These are phyloP conservation scores for Trichophyton rubrum DNA, from an alignment of 2,329 filamentous ascomycete genomes.

Conservation along the genomic window DNA sequence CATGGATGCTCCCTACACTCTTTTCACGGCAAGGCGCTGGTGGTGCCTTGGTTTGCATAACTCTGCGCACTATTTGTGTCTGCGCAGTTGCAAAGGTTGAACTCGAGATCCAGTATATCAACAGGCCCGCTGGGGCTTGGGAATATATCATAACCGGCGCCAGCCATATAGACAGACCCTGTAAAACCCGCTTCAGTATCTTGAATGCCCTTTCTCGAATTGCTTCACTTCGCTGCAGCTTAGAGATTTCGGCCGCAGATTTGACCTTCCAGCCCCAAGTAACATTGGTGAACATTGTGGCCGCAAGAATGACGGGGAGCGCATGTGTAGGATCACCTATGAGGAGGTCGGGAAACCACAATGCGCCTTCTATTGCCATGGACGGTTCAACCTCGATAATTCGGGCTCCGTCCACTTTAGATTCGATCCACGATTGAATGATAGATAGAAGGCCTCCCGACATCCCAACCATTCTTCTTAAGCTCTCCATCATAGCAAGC, in stretches of 20 bases:
- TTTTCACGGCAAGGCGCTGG: slow-evolving; percentile 20
- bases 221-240: slow-evolving; percentile 3
- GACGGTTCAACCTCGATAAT: slow-evolving; percentile 33
- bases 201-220: slow-evolving; percentile 14
- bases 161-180: slow-evolving; percentile 29
- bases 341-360: slow-evolving; percentile 50
- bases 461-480: slow-evolving; percentile 37
- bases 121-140: slow-evolving; percentile 33
- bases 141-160: slow-evolving; percentile 24
- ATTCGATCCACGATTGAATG: slow-evolving; percentile 20
- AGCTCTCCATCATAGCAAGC: slow-evolving; percentile 35
- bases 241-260: slow-evolving; percentile 11
- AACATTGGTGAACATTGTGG: slow-evolving; percentile 39
- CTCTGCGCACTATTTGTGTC: slow-evolving; percentile 26
- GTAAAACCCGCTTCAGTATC: slow-evolving; percentile 22
- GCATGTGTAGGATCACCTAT: slow-evolving; percentile 39
- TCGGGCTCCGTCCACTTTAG: slow-evolving; percentile 7
- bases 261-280: slow-evolving; percentile 19
- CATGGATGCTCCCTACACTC: neutral
- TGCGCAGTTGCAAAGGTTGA: slow-evolving; percentile 32
- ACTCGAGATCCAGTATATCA: slow-evolving; percentile 41
- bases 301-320: slow-evolving; percentile 39
- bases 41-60: slow-evolving; percentile 26
- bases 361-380: slow-evolving; percentile 43
- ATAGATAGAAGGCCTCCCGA: slow-evolving; percentile 30